Evolutionary conservation across 768 basidiomycete genomes (phyloP), one percentile per base, ranked within the genome.

Genomic region (Symmetrospora coprosmae): DNA sequence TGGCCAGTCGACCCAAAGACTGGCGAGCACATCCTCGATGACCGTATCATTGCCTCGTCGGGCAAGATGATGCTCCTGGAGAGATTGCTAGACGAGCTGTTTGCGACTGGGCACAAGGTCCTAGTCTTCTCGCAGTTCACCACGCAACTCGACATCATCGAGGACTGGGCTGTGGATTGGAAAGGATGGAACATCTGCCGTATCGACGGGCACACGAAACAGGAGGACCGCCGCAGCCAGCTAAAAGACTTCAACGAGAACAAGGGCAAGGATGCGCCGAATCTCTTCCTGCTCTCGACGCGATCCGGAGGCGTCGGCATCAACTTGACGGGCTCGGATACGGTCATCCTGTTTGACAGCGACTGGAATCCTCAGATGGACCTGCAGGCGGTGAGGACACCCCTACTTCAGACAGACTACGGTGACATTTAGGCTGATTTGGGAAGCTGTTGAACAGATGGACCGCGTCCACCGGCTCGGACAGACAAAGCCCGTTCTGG

Each of bases 61-160:
- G 94, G 94, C 17, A 99, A 99, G 77, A 97, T 97, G 92, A 84
- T 97, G 78, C 75, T 99, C 2, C 79, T 99, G 0, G 86, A 96
- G 64, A 81, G 90, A 5, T 75, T 99, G 8, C 78, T 99, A 7
- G 80, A 80, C 31, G 89, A 83, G 58, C 74, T 99, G 30, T 87
- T 97, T 73, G 76, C 74, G 37, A 75, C 82, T 2, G 80, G 78
- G 7, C 90, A 92, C 73, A 92, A 89, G 69, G 71, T 71, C 37
- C 61, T 73, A 48, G 62, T 78, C 27, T 77, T 76, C 66, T 72
- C 86, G 60, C 92, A 99, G 73, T 97, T 99, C 73, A 90, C 86
- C 45, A 89, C 84, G 3, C 89, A 97, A 89, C 75, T 97, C 56
- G 85, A 99, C 69, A 84, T 99, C 66, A 86, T 99, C 47, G 84